These are phyloP conservation scores for Pyrenophora seminiperda DNA, from an alignment of 2,329 filamentous ascomycete species.

Conservation along the genomic window DNA sequence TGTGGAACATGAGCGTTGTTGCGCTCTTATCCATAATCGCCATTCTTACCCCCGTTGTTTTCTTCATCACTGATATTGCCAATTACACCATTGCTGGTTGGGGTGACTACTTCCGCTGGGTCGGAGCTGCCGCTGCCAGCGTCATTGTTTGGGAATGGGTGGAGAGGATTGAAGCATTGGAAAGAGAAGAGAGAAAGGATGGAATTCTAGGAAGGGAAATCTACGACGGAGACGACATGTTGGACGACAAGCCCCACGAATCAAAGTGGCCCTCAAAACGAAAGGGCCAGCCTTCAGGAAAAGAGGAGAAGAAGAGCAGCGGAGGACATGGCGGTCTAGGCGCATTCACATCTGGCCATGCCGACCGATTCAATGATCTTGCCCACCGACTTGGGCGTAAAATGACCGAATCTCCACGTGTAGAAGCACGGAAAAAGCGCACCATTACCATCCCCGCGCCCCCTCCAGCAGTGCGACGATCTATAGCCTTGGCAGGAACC, in stretches of 20 bases:
- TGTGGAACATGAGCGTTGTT: conserved; percentile 86
- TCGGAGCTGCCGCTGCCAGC: conserved; percentile 90
- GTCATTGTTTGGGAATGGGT: conserved; percentile 99
- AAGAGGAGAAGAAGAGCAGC: conserved; percentile 39
- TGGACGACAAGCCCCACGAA: conserved; percentile 69
- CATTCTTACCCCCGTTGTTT: conserved; percentile 87
- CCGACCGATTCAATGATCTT: conserved; percentile 32
- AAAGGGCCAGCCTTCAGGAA: conserved; percentile 39
- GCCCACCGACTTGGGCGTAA: conserved; percentile 38
- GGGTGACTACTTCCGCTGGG: conserved; percentile 96
- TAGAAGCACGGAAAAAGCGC: conserved; percentile 39
- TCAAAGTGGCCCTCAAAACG: conserved; percentile 54
- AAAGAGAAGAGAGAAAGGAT: conserved; percentile 92
- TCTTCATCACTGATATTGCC: conserved; percentile 89
- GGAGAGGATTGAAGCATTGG: conserved; percentile 87
- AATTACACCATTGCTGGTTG: conserved; percentile 85
- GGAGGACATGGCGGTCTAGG: conserved; percentile 28
- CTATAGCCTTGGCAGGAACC: conserved; percentile 26
- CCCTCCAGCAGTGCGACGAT: conserved; percentile 34
- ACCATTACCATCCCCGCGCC: conserved; percentile 44
- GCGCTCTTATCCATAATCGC: conserved; percentile 77
- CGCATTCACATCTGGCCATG: conserved; percentile 34
- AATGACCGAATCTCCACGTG: conserved; percentile 33
- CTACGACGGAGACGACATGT: conserved; percentile 92
- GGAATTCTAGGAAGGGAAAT: conserved; percentile 89